These are phyloP conservation scores for Abelmoschus esculentus DNA, from an alignment of 345 rosid genomes.

Conservation along the genomic window DNA sequence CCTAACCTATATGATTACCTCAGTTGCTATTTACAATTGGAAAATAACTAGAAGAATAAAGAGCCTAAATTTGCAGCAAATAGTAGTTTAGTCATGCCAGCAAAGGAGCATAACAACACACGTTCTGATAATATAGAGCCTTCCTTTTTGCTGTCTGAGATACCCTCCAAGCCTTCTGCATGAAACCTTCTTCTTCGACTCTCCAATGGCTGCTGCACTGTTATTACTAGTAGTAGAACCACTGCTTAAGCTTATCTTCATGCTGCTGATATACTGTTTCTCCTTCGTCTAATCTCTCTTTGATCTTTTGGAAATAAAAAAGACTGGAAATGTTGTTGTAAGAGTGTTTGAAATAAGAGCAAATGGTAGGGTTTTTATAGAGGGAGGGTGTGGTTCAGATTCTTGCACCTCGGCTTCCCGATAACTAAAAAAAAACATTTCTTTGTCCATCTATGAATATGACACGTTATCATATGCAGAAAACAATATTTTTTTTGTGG, in stretches of 20 bases:
- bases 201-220: slow-evolving; percentile 12
- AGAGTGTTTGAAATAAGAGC: not conserved
- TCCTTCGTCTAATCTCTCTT: not conserved
- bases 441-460: not conserved
- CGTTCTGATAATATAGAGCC: slow-evolving; percentile 51
- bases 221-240: not conserved
- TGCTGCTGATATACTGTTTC: not conserved
- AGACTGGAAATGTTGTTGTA: not conserved
- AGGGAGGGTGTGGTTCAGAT: slow-evolving; percentile 20
- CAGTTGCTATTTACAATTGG: slow-evolving; percentile 7
- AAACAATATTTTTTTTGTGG: slow-evolving; percentile 18
- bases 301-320: not conserved
- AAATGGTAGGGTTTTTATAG: slow-evolving; percentile 14
- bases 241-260: slow-evolving; percentile 16
- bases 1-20: not conserved
- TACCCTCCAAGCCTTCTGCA: slow-evolving; percentile 49
- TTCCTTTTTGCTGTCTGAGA: slow-evolving; percentile 43
- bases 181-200: slow-evolving; percentile 32
- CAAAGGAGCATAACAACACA: slow-evolving; percentile 66
- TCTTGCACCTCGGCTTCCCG: slow-evolving; percentile 5
- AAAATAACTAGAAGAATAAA: not conserved
- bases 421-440: not conserved
- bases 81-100: slow-evolving; percentile 40
- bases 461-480: slow-evolving; percentile 26
- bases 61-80: not conserved